These are phyloP conservation scores for Talaromyces albobiverticillius DNA, from an alignment of 2,329 filamentous ascomycete species.

Conservation along the genomic window DNA sequence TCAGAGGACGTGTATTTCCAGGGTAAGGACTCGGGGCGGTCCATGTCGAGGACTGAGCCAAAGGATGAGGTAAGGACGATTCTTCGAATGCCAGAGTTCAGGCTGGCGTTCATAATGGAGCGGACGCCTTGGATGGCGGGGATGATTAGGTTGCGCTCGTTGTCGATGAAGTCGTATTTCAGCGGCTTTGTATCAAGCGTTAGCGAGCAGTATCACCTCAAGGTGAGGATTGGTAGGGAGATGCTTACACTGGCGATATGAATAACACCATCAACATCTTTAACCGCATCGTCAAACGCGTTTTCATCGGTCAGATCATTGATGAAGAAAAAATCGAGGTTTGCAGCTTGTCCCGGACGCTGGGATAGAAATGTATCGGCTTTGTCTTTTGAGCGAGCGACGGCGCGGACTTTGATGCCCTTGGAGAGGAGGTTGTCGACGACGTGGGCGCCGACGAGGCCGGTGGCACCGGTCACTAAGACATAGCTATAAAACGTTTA, in stretches of 20 bases:
- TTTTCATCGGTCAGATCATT: neutral
- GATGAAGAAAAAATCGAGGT: neutral
- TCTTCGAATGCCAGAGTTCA: neutral
- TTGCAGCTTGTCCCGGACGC: neutral
- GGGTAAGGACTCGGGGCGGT: neutral
- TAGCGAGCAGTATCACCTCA: neutral
- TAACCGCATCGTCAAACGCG: neutral
- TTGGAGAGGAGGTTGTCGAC: neutral
- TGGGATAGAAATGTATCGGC: neutral
- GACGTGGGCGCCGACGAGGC: constrained; percentile 1
- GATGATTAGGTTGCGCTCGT: neutral
- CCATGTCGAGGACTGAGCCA: constrained; percentile 2
- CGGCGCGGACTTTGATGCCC: neutral
- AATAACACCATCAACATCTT: neutral
- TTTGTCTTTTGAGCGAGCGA: neutral
- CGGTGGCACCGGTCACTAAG: constrained; percentile 4
- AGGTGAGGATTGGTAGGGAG: no score
- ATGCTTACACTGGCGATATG: neutral
- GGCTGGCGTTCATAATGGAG: neutral
- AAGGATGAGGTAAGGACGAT: constrained; percentile 4
- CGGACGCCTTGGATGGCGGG: neutral
- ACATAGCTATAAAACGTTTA: neutral
- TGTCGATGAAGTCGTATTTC: neutral
- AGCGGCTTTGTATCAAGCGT: neutral
- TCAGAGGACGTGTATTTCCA: neutral